Conservation (phyloP, 1,284 basidiomycete genomes). For the Lentinula novae-zelandiae region DNA sequence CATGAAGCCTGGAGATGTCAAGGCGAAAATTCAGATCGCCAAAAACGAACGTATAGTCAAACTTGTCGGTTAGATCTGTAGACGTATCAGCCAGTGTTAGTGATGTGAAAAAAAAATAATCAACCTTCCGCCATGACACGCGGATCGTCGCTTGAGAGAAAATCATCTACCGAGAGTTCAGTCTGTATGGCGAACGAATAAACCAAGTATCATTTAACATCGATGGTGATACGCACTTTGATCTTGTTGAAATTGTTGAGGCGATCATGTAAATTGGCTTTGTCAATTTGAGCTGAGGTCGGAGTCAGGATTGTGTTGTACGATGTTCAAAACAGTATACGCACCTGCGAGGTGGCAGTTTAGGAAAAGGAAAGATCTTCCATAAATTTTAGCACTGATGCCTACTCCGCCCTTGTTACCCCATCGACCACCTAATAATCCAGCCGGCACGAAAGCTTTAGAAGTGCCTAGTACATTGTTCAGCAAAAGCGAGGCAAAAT, state of each 20-base stretch:
- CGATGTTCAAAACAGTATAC: constrained; percentile 17
- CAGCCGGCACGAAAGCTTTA: constrained; percentile 74
- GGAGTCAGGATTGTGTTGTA: constrained; percentile 10
- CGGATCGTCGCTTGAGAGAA: constrained; percentile 60
- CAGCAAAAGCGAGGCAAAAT: background rate
- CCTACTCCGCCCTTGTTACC: constrained; percentile 88
- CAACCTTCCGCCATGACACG: constrained; percentile 64
- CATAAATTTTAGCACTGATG: constrained; percentile 73
- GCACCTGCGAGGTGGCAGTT: constrained; percentile 85
- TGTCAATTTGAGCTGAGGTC: constrained; percentile 72
- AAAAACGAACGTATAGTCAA: constrained; percentile 79
- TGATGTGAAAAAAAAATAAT: constrained; percentile 1
- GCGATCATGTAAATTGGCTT: constrained; percentile 51
- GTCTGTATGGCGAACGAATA: constrained; percentile 32
- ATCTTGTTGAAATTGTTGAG: constrained; percentile 73
- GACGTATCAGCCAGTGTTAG: constrained; percentile 3
- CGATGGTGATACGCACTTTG: constrained; percentile 42
- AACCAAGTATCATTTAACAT: background rate
- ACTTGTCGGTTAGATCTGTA: constrained; percentile 74
- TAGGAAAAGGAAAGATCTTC: constrained; percentile 75
- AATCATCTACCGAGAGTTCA: constrained; percentile 64
- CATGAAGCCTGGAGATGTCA: constrained; percentile 69
- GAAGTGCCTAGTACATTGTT: constrained; percentile 46
- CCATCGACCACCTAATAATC: constrained; percentile 82
- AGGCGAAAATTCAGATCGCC: constrained; percentile 82